Conservation (phyloP, 2,329 filamentous ascomycete species). For the Pestalotiopsis sp. region DNA sequence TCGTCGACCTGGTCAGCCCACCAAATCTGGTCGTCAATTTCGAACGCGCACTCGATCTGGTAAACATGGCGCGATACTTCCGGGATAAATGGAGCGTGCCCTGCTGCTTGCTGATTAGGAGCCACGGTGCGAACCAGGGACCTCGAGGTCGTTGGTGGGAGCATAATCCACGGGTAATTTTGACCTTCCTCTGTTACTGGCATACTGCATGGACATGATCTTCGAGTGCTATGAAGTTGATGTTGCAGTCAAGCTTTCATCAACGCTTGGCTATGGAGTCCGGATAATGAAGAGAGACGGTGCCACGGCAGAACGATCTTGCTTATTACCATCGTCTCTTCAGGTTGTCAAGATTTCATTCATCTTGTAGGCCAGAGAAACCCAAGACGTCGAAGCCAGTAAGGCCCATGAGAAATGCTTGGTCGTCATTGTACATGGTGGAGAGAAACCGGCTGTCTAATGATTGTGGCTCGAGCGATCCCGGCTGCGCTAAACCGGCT, state of each 20-base stretch:
- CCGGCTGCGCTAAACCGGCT: not conserved
- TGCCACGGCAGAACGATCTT: not conserved
- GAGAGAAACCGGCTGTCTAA: conserved; percentile 13
- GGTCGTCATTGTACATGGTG: conserved; percentile 24
- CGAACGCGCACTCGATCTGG: not conserved
- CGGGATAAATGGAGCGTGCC: not conserved
- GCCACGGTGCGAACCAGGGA: not conserved
- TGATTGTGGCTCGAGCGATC: not conserved
- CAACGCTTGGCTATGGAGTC: not conserved
- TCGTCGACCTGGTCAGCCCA: not conserved
- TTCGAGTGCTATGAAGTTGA: not conserved
- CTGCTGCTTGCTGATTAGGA: not conserved
- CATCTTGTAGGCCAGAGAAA: conserved; percentile 13
- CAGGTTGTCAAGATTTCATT: not conserved
- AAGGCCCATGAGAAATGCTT: conserved; percentile 29
- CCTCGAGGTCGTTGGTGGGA: not conserved
- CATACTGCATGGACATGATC: not conserved
- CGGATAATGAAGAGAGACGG: not conserved
- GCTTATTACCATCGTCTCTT: not conserved
- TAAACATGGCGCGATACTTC: not conserved
- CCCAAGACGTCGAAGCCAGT: conserved; percentile 30
- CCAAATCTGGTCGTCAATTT: not conserved
- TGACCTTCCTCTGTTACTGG: not conserved
- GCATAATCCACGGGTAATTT: not conserved
- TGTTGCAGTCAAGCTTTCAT: not conserved